Conservation (phyloP, 192 early-diverging fungal species). For the Podila verticillata region DNA sequence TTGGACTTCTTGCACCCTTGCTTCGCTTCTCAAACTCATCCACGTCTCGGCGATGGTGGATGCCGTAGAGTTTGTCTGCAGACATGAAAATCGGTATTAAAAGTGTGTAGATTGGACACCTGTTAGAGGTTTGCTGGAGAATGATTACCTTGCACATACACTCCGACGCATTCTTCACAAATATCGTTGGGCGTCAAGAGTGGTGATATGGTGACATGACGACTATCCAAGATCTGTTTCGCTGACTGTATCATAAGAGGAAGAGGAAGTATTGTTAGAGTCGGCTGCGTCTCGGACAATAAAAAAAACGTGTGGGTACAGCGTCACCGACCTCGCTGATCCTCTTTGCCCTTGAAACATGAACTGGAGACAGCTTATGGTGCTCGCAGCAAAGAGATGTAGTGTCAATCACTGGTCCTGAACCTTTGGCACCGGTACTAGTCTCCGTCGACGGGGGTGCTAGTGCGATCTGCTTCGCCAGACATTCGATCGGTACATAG, state of each 20-base stretch:
- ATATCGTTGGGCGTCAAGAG: slow-evolving; percentile 18
- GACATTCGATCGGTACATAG: slow-evolving; percentile 7
- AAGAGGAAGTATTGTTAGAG: not conserved
- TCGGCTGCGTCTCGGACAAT: not conserved
- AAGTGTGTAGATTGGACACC: not conserved
- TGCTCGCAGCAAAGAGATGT: slow-evolving; percentile 30
- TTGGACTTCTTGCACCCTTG: slow-evolving; percentile 2
- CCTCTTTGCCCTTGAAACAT: slow-evolving; percentile 22
- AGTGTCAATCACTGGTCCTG: slow-evolving; percentile 5
- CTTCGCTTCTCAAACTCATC: slow-evolving; percentile 21
- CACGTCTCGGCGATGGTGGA: slow-evolving; percentile 24
- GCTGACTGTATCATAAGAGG: slow-evolving; percentile 3
- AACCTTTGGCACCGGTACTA: not conserved
- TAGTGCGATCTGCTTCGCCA: slow-evolving; percentile 8
- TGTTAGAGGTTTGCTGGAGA: not conserved
- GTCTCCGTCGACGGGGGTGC: no score
- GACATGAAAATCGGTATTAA: not conserved
- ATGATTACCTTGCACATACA: slow-evolving; percentile 20
- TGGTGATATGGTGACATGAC: slow-evolving; percentile 8
- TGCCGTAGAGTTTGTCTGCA: slow-evolving; percentile 38
- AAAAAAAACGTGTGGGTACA: not conserved
- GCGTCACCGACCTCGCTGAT: slow-evolving; percentile 24
- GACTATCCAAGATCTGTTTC: slow-evolving; percentile 5
- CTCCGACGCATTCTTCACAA: slow-evolving; percentile 16
- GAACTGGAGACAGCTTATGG: slow-evolving; percentile 26